Base-by-base conservation (phyloP, 2,329 filamentous ascomycete species). In the Epichloe sylvatica region DNA sequence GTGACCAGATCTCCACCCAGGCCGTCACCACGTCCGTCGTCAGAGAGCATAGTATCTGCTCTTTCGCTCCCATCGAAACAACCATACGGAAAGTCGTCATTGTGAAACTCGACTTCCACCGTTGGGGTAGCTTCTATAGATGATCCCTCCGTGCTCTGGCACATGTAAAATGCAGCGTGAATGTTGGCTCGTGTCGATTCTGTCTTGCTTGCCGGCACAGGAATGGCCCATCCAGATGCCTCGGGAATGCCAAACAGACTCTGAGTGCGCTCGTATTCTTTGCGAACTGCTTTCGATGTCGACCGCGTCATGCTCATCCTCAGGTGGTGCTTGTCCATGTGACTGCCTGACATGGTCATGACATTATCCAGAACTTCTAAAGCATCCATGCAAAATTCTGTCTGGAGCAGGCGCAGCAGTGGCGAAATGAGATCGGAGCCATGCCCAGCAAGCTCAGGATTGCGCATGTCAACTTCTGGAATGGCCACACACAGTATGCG, bases 261-360 rank as follows among this genome's bases (percentile, higher is more conserved):
- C 63, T 95, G 86, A 0, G 88, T 95, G 21, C 86, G 83, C 62
- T 95, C 91, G 58, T 95, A 97, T 66, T 97, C 90, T 63, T 96
- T 97, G 45, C 87, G 83, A 46, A 92, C 84, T 0, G 84, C 81
- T 57, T 86, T 84, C 0, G 89, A 92, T 2, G 89, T 88, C 1
- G 86, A 83, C 12, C 86, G 84, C 5, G 89, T 90, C 88, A 98
- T 96, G 66, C 91, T 97, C 94, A 98, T 98, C 38, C 92, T 81
- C 51, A 98, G 71, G 61, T 97, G 89, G 58, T 96, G 88, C 58
- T 86, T 88, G 65, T 97, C 92, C 76, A 95, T 88, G 1, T 91
- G 85, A 34, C 86, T 89, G 4, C 87, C 86, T 0, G 89, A 89
- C 72, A 97, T 91, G 30, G 86, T 87, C 78, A 96, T 94, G 58